A percentile compares a stretch with the other conserved stretches of the same genome.
Evolutionary conservation across 768 basidiomycete genomes (phyloP).

Genomic region (Paxillus involutus): DNA sequence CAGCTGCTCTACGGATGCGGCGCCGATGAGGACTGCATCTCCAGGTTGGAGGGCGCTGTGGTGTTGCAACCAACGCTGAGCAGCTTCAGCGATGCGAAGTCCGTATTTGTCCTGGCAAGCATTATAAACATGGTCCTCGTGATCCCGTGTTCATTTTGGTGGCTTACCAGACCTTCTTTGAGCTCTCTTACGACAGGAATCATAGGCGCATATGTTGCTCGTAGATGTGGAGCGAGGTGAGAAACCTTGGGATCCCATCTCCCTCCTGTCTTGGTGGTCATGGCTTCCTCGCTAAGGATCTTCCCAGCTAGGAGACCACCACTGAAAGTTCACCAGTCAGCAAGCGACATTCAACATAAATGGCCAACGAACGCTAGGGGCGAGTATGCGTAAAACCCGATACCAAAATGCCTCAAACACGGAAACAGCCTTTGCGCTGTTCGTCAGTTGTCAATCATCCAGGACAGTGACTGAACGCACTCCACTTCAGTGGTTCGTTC

Average conservation of each 20-base stretch:
- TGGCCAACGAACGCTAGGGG: conserved; percentile 9
- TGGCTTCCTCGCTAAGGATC: conserved; percentile 9
- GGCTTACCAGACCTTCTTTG: conserved; percentile 11
- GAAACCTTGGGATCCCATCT: conserved; percentile 18
- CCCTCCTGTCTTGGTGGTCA: conserved; percentile 8
- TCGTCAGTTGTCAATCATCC: conserved; percentile 1
- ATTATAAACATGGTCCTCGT: background rate
- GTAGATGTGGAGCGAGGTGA: conserved; percentile 7
- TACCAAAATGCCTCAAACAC: conserved; percentile 40
- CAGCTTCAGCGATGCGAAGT: conserved; percentile 9
- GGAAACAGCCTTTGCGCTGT: conserved; percentile 33
- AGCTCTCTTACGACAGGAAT: conserved; percentile 10
- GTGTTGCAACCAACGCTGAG: conserved; percentile 15
- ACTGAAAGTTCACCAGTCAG: background rate
- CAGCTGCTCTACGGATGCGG: conserved; percentile 34
- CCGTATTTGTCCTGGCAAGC: conserved; percentile 9
- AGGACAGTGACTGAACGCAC: background rate
- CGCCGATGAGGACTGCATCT: conserved; percentile 39
- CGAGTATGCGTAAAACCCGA: conserved; percentile 35
- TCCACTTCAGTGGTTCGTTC: conserved; percentile 40
- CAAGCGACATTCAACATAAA: background rate
- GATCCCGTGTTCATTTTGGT: background rate
- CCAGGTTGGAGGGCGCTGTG: conserved; percentile 18
- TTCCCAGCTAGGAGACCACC: conserved; percentile 15
- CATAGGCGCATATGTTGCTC: conserved; percentile 10